Conservation (phyloP, 2,329 filamentous ascomycete species). For the Cordyceps pruinosa region DNA sequence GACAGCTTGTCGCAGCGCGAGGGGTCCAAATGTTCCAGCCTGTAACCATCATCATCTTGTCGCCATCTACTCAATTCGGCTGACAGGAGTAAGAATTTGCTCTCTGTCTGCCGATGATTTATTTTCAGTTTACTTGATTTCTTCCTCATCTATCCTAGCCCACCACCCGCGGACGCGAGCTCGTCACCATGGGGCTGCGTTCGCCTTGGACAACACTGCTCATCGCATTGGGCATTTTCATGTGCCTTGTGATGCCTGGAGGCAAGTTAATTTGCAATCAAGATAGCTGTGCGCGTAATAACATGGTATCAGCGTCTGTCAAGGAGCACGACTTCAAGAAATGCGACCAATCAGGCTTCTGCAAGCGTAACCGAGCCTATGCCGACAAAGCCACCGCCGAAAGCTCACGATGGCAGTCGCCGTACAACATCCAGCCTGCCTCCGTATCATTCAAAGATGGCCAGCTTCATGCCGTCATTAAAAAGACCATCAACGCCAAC, state of each 20-base stretch:
- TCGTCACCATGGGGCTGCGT: slow-evolving; percentile 8
- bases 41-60: slow-evolving; percentile 1
- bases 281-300: slow-evolving; percentile 9
- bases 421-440: slow-evolving; percentile 68
- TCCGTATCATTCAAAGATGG: slow-evolving; percentile 73
- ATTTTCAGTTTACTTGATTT: not conserved
- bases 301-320: slow-evolving; percentile 56
- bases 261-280: slow-evolving; percentile 34
- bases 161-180: not conserved
- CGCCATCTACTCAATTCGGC: slow-evolving; percentile 2
- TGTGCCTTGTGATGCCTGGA: slow-evolving; percentile 55
- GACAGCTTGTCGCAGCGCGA: slow-evolving; percentile 11
- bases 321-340: slow-evolving; percentile 98
- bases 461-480: slow-evolving; percentile 68
- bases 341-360: slow-evolving; percentile 93
- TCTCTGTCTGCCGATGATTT: slow-evolving; percentile 6
- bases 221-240: slow-evolving; percentile 50
- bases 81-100: not conserved
- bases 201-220: slow-evolving; percentile 55
- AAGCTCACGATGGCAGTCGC: slow-evolving; percentile 65
- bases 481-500: slow-evolving; percentile 63
- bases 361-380: slow-evolving; percentile 85
- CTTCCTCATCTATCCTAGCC: not conserved
- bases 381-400: slow-evolving; percentile 67
- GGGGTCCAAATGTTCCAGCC: not conserved